Percentiles rank a stretch among this genome's conserved stretches.
Evolutionary conservation across 805 yeast species (phyloP).

Genomic region (Debaryomyces tyrocola): DNA sequence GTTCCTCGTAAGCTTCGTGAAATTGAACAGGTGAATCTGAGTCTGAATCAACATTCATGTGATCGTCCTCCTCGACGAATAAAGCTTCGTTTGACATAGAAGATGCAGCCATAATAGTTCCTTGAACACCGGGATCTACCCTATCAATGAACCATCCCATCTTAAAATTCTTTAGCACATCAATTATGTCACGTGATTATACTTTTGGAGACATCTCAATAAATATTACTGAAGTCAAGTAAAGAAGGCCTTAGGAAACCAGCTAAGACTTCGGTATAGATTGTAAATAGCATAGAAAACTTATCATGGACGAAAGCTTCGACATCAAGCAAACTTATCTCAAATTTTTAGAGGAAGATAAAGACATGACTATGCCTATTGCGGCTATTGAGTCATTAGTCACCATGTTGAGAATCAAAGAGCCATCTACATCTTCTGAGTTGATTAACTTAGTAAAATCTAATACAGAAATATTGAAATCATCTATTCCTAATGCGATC

Average conservation of each 20-base stretch:
- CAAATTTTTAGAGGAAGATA: constrained; percentile 78
- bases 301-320: constrained; percentile 36
- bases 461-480: constrained; percentile 73
- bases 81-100: constrained; percentile 3
- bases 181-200: neutral
- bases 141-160: neutral
- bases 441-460: constrained; percentile 76
- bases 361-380: constrained; percentile 98
- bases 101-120: neutral
- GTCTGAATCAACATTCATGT: constrained; percentile 11
- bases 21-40: constrained; percentile 8
- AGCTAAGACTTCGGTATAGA: too few species aligned
- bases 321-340: constrained; percentile 83
- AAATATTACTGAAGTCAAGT: too few species aligned
- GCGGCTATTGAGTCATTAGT: constrained; percentile 97
- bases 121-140: neutral
- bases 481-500: constrained; percentile 84
- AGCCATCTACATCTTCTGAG: constrained; percentile 93
- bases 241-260: too few species aligned
- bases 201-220: neutral
- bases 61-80: constrained; percentile 27
- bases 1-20: constrained; percentile 11
- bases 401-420: constrained; percentile 73
- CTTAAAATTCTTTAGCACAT: neutral
- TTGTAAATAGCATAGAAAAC: neutral